Evolutionary conservation across 2,329 filamentous ascomycete genomes (phyloP), one percentile per base, ranked within the genome.

Genomic region (Ophiostoma montium): DNA sequence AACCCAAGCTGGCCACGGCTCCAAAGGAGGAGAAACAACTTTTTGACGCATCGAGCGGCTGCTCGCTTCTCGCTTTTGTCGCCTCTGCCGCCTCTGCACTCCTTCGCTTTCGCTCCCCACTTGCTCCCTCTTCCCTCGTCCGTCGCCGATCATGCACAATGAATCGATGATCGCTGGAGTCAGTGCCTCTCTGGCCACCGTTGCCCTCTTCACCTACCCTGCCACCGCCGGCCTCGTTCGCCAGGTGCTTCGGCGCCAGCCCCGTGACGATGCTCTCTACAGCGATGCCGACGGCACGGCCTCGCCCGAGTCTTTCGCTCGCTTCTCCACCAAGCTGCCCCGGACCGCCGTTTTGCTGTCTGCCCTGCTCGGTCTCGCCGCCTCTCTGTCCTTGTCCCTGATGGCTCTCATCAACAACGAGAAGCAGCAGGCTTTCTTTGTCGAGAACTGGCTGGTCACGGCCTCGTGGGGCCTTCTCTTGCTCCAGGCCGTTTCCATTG

Each of bases 211-310:
- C 51, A 60, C 63, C 19, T 38, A 58, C 12, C 63, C 63, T 2
- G 57, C 63, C 9, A 44, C 58, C 12, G 55, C 58, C 38, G 55
- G 56, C 54, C 56, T 61, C 51, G 56, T 59, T 35, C 44, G 41
- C 43, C 60, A 52, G 57, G 56, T 61, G 35, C 55, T 45, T 53
- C 59, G 50, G 44, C 56, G 57, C 39, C 57, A 62, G 51, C 58
- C 53, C 27, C 60, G 54, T 50, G 65, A 64, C 50, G 66, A 72
- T 23, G 48, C 36, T 36, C 30, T 56, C 12, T 88, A 88, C 58
- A 67, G 79, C 56, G 84, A 89, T 58, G 65, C 71, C 53, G 84
- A 89, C 63, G 84, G 84, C 45, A 70, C 73, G 54, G 82, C 80
- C 31, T 82, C 78, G 0, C 70, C 75, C 36, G 78, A 82, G 58